Evolutionary conservation across 2,329 filamentous ascomycete species (phyloP), one percentile per base, ranked within the genome.

Genomic region (Aspergillus sp.): DNA sequence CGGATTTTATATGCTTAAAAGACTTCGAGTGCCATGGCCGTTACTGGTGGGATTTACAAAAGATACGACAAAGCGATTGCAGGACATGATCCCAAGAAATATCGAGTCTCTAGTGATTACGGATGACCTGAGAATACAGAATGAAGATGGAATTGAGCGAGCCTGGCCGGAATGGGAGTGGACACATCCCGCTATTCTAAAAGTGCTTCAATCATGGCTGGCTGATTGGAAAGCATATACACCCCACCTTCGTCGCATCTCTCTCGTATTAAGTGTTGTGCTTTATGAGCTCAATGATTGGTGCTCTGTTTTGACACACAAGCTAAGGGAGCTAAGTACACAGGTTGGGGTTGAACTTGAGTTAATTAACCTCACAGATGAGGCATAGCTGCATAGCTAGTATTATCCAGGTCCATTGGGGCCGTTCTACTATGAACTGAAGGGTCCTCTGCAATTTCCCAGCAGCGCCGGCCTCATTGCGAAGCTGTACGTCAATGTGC

Each of bases 41-140:
- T 7, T 39, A 3, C 36, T 39, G 36, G 16, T 39, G 12, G 36
- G 36, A 3, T 39, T 39, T 4, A n/a, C 14, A 1, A 1, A 5
- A 39, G 36, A 39, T 3, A 36, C 32, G 4, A 16, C 14, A 2
- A 16, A n/a, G 2, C 36, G 36, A 39, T 39, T 39, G 6, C 36
- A 39, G 14, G 14, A 39, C 16, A 12, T 39, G 36, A 16, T 39
- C 1, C 14, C 65, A 10, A 60, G 45, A 24, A 63, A 62, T 31
- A 54, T 69, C 29, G 64, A 67, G 55, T 55, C 11, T 45, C 51
- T 67, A 10, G 47, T 54, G 24, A 57, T 67, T 24, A 68, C 59
- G 0, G 58, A 68, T 22, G 59, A 67, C 16, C 18, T 68, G 26
- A 22, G 20, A 1, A 20, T 57, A 6, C 58, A 67, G 39, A 56